Evolutionary conservation across 2,329 filamentous ascomycete genomes (phyloP).

Genomic region (Calonectria crousiana): DNA sequence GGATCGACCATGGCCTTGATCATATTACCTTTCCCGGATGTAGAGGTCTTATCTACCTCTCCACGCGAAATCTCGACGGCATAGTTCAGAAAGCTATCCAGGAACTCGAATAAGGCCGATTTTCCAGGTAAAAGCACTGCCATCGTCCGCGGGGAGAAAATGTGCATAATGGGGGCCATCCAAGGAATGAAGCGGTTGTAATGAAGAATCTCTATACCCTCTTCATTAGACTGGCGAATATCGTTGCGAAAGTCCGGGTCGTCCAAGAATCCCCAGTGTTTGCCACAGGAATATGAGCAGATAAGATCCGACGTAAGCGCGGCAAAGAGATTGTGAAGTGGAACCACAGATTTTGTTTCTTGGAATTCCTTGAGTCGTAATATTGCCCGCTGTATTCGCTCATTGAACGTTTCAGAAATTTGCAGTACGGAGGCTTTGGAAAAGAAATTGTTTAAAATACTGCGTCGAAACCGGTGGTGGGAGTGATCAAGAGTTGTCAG

Average conservation of each 20-base stretch:
- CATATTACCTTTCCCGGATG: neutral
- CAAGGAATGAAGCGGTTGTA: neutral
- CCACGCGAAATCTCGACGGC: neutral
- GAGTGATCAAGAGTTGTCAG: neutral
- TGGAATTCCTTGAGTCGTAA: neutral
- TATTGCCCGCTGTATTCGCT: neutral
- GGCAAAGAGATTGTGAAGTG: neutral
- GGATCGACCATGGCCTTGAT: neutral
- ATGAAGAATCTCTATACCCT: neutral
- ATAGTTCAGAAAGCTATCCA: neutral
- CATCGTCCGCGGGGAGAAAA: neutral
- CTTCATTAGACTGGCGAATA: neutral
- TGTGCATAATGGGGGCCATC: neutral
- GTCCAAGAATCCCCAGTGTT: neutral
- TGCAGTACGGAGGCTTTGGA: neutral
- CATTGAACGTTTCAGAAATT: neutral
- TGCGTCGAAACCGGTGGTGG: neutral
- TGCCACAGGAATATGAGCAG: neutral
- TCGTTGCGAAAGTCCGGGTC: neutral
- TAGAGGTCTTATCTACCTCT: neutral
- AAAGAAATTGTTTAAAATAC: neutral
- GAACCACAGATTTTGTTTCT: neutral
- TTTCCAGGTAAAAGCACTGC: neutral
- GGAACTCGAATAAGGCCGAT: neutral
- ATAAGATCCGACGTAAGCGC: neutral